These are phyloP conservation scores for Ichthyophthirius multifiliis DNA, from an alignment of 169 alveolate species.

Conservation along the genomic window DNA sequence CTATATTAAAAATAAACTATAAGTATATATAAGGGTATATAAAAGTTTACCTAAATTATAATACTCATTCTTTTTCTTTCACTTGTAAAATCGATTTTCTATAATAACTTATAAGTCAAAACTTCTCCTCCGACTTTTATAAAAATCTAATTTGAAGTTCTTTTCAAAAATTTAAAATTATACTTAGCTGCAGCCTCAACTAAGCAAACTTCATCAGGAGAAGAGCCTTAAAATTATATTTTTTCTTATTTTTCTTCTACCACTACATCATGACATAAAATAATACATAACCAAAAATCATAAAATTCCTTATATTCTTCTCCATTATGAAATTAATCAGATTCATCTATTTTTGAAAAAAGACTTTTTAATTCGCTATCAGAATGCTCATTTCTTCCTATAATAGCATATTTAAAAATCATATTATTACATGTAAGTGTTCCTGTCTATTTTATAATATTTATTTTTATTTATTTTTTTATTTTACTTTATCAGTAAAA, in stretches of 20 bases:
- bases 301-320: constrained; percentile 24
- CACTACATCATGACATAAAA: constrained; percentile 63
- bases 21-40: background rate
- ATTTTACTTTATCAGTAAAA: constrained; percentile 69
- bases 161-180: constrained; percentile 64
- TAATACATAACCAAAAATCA: constrained; percentile 15
- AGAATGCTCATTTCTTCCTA: constrained; percentile 44
- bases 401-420: constrained; percentile 69
- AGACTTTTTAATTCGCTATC: constrained; percentile 38
- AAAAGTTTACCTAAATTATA: constrained; percentile 22
- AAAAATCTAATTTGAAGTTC: constrained; percentile 39
- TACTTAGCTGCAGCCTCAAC: constrained; percentile 69
- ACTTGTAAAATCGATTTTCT: constrained; percentile 75
- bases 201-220: constrained; percentile 86
- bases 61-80: constrained; percentile 86
- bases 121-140: constrained; percentile 11
- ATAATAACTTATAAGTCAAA: constrained; percentile 44
- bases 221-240: constrained; percentile 62
- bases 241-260: constrained; percentile 33
- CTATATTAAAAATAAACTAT: no score
- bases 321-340: constrained; percentile 26
- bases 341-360: constrained; percentile 20
- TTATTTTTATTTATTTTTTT: no score
- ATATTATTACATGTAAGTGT: constrained; percentile 76
- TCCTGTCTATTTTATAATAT: no score